Evolutionary conservation across 2,329 filamentous ascomycete species (phyloP).

Genomic region (Graphilbum fragrans): DNA sequence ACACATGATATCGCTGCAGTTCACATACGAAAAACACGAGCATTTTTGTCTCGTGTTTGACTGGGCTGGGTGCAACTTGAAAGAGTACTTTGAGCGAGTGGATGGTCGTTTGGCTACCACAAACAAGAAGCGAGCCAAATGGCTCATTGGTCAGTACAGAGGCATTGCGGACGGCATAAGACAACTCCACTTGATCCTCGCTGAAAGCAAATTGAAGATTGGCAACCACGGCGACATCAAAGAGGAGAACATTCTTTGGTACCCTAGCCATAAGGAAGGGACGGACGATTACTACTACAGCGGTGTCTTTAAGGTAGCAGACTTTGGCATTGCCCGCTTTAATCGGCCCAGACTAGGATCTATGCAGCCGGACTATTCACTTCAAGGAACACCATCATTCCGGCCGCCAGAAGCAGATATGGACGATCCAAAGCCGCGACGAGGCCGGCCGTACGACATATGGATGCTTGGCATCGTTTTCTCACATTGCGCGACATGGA

Average conservation of each 20-base stretch:
- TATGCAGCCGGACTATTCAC: not conserved
- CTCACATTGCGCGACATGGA: slow-evolving; percentile 11
- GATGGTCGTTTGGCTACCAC: too few species aligned
- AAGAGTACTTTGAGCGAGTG: too few species aligned
- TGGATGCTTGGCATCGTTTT: slow-evolving; percentile 13
- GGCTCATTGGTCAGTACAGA: too few species aligned
- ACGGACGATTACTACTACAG: not conserved
- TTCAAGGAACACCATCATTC: not conserved
- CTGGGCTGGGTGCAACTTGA: slow-evolving; percentile 10
- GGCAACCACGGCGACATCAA: slow-evolving; percentile 13
- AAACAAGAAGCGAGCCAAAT: too few species aligned
- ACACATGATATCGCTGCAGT: slow-evolving; percentile 11
- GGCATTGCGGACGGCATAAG: too few species aligned
- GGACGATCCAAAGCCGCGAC: not conserved
- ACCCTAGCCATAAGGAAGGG: not conserved
- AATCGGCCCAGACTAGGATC: not conserved
- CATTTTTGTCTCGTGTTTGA: slow-evolving; percentile 10
- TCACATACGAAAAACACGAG: slow-evolving; percentile 6
- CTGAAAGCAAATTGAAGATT: not conserved
- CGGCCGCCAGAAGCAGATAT: not conserved
- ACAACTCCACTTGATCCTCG: too few species aligned
- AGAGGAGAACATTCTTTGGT: slow-evolving; percentile 13
- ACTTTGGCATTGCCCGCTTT: not conserved
- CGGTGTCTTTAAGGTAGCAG: not conserved
- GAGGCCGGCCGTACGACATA: slow-evolving; percentile 11